phyloP scores from a whole-genome alignment of 441 rosid species.

The Erodium trifolium region DNA sequence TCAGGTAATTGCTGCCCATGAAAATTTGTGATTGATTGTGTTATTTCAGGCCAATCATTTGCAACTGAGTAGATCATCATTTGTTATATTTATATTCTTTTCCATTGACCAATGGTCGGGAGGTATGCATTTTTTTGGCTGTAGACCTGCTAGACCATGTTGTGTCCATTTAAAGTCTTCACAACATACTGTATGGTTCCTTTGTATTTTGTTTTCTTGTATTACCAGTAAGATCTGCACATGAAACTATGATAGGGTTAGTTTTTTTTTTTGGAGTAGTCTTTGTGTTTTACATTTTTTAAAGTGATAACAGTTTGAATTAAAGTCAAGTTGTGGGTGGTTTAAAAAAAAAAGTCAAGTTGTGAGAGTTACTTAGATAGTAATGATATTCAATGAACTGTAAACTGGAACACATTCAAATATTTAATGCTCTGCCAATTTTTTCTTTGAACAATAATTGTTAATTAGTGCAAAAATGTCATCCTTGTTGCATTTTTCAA shows the following conservation, averaged over 20 bases:
- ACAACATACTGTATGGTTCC: background rate
- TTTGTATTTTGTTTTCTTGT: background rate
- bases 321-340: background rate
- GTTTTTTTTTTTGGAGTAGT: background rate
- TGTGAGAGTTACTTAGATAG: background rate
- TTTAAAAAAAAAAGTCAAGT: too few relatives aligned
- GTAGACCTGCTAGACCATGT: constrained; percentile 2
- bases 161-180: background rate
- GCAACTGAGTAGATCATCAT: background rate
- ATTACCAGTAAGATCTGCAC: background rate
- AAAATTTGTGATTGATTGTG: background rate
- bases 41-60: background rate
- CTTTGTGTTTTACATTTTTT: background rate
- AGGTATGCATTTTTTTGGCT: constrained; percentile 6
- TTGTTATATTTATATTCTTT: background rate
- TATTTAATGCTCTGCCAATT: background rate
- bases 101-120: too few relatives aligned
- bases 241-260: background rate
- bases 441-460: background rate
- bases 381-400: background rate
- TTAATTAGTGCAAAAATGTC: background rate
- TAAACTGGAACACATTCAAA: background rate
- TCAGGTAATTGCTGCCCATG: constrained; percentile 25
- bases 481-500: background rate
- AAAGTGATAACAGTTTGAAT: background rate